Conservation (phyloP, 352 stramenopile genomes). For the Pythium diclinum region DNA sequence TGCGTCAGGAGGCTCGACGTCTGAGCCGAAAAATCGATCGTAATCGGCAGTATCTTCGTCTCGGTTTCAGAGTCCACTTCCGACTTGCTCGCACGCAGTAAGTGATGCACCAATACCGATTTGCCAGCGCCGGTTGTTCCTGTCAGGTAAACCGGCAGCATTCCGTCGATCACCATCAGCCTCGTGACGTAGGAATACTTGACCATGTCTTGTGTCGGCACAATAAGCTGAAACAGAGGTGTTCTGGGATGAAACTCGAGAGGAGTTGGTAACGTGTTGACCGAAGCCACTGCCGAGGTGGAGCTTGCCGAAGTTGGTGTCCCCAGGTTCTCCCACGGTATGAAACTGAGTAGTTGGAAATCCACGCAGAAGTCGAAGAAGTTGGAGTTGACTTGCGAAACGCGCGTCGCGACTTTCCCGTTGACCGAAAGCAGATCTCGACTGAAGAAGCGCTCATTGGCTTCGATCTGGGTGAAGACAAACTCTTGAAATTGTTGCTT, state of each 20-base stretch:
- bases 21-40: slow-evolving; percentile 87
- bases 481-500: slow-evolving; percentile 53
- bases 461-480: slow-evolving; percentile 36
- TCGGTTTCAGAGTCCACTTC: slow-evolving; percentile 13
- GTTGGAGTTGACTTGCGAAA: slow-evolving; percentile 48
- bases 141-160: slow-evolving; percentile 82
- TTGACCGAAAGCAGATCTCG: slow-evolving; percentile 48
- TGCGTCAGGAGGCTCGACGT: slow-evolving; percentile 79
- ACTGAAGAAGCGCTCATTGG: slow-evolving; percentile 49
- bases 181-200: slow-evolving; percentile 62
- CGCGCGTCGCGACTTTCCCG: slow-evolving; percentile 47
- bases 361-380: slow-evolving; percentile 72
- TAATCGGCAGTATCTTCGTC: slow-evolving; percentile 38
- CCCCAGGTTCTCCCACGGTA: slow-evolving; percentile 44
- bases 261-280: background rate
- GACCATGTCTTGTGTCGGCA: slow-evolving; percentile 62
- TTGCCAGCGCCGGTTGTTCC: slow-evolving; percentile 89
- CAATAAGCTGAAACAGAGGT: slow-evolving; percentile 52
- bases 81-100: slow-evolving; percentile 36
- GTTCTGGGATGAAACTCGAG: slow-evolving; percentile 25
- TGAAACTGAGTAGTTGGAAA: slow-evolving; percentile 59
- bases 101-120: slow-evolving; percentile 74
- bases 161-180: slow-evolving; percentile 53
- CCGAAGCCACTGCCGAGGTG: background rate
- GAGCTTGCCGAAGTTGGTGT: background rate